Evolutionary conservation across 148 eudicot species (phyloP).

Genomic region (Vaccinium corymbosum): DNA sequence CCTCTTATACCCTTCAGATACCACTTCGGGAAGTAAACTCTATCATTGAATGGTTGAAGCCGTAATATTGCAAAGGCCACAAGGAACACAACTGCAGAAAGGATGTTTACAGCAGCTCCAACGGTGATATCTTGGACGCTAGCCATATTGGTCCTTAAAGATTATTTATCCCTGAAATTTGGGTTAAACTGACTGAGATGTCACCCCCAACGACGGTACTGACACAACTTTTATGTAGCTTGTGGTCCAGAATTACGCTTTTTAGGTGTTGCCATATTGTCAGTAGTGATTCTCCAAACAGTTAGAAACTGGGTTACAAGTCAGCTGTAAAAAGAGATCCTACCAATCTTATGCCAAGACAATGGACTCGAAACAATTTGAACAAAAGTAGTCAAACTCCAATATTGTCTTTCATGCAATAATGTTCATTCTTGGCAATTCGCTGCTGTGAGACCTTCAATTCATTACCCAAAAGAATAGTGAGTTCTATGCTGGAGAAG

Average conservation of each 20-base stretch:
- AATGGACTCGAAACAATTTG: background rate
- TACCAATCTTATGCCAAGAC: background rate
- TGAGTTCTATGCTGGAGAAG: background rate
- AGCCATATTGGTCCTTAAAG: constrained; percentile 48
- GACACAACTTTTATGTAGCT: background rate
- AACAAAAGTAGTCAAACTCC: background rate
- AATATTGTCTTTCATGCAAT: background rate
- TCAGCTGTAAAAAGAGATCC: background rate
- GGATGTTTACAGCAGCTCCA: constrained; percentile 67
- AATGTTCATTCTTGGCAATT: background rate
- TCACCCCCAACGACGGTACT: background rate
- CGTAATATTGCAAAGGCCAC: constrained; percentile 79
- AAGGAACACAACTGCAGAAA: constrained; percentile 72
- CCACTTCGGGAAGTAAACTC: constrained; percentile 99
- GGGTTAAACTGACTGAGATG: constrained; percentile 10
- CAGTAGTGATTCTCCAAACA: background rate
- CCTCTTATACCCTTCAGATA: constrained; percentile 82
- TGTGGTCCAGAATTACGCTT: background rate
- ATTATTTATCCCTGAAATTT: constrained; percentile 36
- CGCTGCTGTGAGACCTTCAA: background rate
- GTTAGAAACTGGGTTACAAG: background rate
- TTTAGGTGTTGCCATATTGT: background rate
- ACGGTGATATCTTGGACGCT: constrained; percentile 58
- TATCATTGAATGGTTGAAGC: constrained; percentile 88
- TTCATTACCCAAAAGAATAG: background rate